Evolutionary conservation across 2,329 filamentous ascomycete genomes (phyloP), one percentile per base, ranked within the genome.

Genomic region (Fusarium sp.): DNA sequence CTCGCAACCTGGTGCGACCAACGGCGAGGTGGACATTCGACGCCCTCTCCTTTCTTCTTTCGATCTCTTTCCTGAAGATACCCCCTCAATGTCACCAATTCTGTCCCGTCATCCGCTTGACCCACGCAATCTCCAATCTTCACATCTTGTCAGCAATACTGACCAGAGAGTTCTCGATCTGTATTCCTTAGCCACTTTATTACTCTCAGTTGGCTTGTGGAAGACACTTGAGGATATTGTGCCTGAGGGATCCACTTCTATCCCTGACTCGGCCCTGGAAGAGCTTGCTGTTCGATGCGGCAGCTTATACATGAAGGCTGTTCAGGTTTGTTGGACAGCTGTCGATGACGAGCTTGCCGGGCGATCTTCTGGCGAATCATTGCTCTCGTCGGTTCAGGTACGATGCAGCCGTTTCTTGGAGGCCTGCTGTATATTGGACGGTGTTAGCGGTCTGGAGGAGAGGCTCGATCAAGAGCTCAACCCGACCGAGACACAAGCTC

Each of bases 141-240:
- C 88, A 0, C 85, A 87, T 1, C 79, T 89, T 15, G 77, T 82
- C 8, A 84, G 83, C 47, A 86, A 85, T 10, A 84, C 87, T 3
- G 89, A 91, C 62, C 87, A 87, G 45, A 88, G 90, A 44, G 86
- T 89, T 2, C 83, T 90, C 38, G 93, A 95, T 69, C 83, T 95
- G 5, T 94, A 94, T 79, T 91, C 92, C 12, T 85, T 96, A 3
- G 92, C 92, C 24, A 89, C 94, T 83, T 83, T 94, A 8, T 85
- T 96, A 1, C 84, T 95, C 6, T 93, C 93, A 12, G 90, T 95
- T 60, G 93, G 93, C 12, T 82, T 95, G 14, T 96, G 93, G 93
- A 90, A 89, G 8, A 91, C 90, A 17, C 85, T 94, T 0, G 88
- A 90, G 62, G 84, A 86, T 24, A 82, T 90, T 0, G 84, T 86